A percentile compares a stretch with the other conserved stretches of the same genome.
These are phyloP conservation scores for Sclerotinia subarctica DNA, from an alignment of 2,329 filamentous ascomycete genomes.

Conservation along the genomic window DNA sequence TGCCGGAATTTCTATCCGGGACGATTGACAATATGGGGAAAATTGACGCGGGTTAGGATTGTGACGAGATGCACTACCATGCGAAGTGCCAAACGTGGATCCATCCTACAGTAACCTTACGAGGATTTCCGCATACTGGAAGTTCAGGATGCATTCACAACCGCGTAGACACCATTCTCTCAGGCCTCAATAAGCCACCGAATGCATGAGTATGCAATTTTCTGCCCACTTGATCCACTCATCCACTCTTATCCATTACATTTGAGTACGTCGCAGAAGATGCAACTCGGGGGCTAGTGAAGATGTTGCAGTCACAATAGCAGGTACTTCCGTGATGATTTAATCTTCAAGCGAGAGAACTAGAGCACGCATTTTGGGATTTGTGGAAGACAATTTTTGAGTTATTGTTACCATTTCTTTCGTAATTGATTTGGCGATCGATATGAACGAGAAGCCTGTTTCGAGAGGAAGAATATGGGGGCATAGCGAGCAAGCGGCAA, in stretches of 20 bases:
- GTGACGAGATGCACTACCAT: too few species aligned
- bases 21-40: too few species aligned
- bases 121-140: too few species aligned
- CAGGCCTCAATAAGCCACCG: slow-evolving; percentile 32
- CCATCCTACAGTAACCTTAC: too few species aligned
- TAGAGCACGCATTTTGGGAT: slow-evolving; percentile 39
- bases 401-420: slow-evolving; percentile 24
- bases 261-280: slow-evolving; percentile 38
- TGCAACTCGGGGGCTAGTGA: slow-evolving; percentile 35
- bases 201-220: slow-evolving; percentile 38
- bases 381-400: slow-evolving; percentile 26
- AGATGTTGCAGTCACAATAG: slow-evolving; percentile 34
- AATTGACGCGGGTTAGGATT: too few species aligned
- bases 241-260: too few species aligned
- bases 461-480: slow-evolving; percentile 39
- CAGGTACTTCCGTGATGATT: slow-evolving; percentile 39
- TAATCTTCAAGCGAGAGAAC: slow-evolving; percentile 34
- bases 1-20: too few species aligned
- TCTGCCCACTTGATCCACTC: slow-evolving; percentile 41
- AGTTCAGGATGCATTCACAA: too few species aligned
- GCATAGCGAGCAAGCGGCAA: slow-evolving; percentile 38
- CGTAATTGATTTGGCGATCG: slow-evolving; percentile 20
- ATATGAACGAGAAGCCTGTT: slow-evolving; percentile 28
- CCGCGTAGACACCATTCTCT: too few species aligned
- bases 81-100: too few species aligned